Evolutionary conservation across 2,329 filamentous ascomycete genomes (phyloP), one percentile per base, ranked within the genome.

Genomic region (Botrytis elliptica): DNA sequence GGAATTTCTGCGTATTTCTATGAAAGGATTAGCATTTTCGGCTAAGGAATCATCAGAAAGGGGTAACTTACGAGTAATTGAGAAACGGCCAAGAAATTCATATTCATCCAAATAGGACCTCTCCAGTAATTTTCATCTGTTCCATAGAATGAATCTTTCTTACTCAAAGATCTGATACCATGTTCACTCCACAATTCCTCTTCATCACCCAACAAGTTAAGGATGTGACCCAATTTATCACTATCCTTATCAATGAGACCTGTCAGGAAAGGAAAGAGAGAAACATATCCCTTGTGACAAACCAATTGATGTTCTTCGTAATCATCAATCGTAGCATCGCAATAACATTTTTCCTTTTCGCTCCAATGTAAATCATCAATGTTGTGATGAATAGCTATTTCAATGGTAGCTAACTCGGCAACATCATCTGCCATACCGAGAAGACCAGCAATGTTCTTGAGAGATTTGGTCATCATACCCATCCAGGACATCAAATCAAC

Each of bases 81-180:
- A 77, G 91, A 89, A 70, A 98, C 84, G 69, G 93, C 90, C 78
- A 98, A 85, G 82, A 97, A 98, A 84, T 98, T 98, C 77, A 98
- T 94, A 81, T 96, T 96, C 80, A 98, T 92, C 95, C 95, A 98
- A 38, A 98, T 88, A 0, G 96, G 94, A 76, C 93, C 93, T 75
- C 94, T 89, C 95, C 96, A 99, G 85, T 99, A 99, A 83, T 99
- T 98, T 85, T 99, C 96, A 2, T 87, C 93, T 0, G 94, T 97
- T 59, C 92, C 94, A 82, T 98, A 98, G 75, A 94, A 89, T 79
- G 91, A 86, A 79, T 95, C 92, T 79, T 90, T 89, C 84, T 92
- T 92, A 84, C 94, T 97, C 82, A 99, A 83, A 83, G 94, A 97
- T 75, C 95, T 88, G 75, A 99, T 88, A n/a, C 96, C 96, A 79